phyloP scores from a whole-genome alignment of 2,329 filamentous ascomycete genomes.

The Ciborinia camelliae region DNA sequence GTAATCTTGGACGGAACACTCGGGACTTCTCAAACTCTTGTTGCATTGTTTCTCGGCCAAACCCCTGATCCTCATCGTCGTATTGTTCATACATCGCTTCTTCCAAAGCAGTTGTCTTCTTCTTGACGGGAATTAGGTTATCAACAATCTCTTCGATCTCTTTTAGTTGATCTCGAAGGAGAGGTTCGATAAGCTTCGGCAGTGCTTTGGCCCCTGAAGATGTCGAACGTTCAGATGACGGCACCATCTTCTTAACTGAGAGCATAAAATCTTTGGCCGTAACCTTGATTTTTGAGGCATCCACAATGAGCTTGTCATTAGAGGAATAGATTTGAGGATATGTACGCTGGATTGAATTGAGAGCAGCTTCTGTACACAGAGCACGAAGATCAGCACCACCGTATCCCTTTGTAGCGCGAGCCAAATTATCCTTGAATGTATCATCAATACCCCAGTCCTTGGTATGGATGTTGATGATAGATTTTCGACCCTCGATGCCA shows the following conservation, averaged over 20 bases:
- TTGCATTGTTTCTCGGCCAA: constrained; percentile 72
- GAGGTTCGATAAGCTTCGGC: constrained; percentile 73
- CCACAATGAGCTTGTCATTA: constrained; percentile 83
- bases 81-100: constrained; percentile 91
- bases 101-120: constrained; percentile 83
- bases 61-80: constrained; percentile 76
- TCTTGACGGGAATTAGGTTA: constrained; percentile 76
- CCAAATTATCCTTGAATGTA: constrained; percentile 77
- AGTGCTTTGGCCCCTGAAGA: constrained; percentile 80
- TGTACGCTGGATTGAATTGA: constrained; percentile 92
- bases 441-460: constrained; percentile 83
- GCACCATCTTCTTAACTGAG: constrained; percentile 92
- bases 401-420: constrained; percentile 89
- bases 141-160: constrained; percentile 69
- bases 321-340: constrained; percentile 96
- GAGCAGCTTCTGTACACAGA: constrained; percentile 89
- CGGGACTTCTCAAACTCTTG: constrained; percentile 83
- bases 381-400: constrained; percentile 93
- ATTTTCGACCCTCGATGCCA: constrained; percentile 71
- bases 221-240: constrained; percentile 87
- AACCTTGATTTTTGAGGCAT: constrained; percentile 78
- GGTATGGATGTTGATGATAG: constrained; percentile 94
- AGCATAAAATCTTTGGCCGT: constrained; percentile 96
- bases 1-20: constrained; percentile 81
- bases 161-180: constrained; percentile 69